Evolutionary conservation across 805 yeast genomes (phyloP).

Genomic region (Wickerhamomyces queroliae): DNA sequence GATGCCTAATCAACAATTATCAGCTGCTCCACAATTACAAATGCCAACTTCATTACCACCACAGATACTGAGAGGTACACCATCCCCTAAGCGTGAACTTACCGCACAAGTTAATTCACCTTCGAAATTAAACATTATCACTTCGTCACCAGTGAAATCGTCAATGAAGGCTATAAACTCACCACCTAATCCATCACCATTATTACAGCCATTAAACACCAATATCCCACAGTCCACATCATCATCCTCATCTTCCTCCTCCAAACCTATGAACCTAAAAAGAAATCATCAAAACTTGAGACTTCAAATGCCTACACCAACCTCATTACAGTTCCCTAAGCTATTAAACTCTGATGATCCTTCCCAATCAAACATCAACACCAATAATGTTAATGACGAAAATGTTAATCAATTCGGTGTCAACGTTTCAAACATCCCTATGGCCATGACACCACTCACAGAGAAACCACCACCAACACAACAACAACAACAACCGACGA

Average conservation of each 20-base stretch:
- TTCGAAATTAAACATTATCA: slow-evolving; percentile 16
- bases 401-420: slow-evolving; percentile 66
- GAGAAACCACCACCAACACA: slow-evolving; percentile 36
- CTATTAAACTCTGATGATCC: slow-evolving; percentile 15
- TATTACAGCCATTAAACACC: slow-evolving; percentile 29
- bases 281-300: slow-evolving; percentile 51
- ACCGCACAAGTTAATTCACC: slow-evolving; percentile 22
- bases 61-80: slow-evolving; percentile 28
- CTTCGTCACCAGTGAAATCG: slow-evolving; percentile 32
- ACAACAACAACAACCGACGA: background rate
- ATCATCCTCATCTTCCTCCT: background rate
- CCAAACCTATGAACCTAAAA: slow-evolving; percentile 11
- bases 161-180: slow-evolving; percentile 30
- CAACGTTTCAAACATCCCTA: slow-evolving; percentile 44
- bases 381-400: no score
- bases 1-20: slow-evolving; percentile 2
- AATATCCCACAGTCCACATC: slow-evolving; percentile 12
- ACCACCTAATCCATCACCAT: slow-evolving; percentile 20
- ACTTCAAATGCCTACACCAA: slow-evolving; percentile 74
- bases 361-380: background rate
- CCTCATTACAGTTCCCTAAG: slow-evolving; percentile 27
- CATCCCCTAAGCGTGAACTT: slow-evolving; percentile 38
- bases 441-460: slow-evolving; percentile 78
- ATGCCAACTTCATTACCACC: slow-evolving; percentile 14
- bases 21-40: slow-evolving; percentile 12